phyloP scores from a whole-genome alignment of 179 eudicot species.

The Monotropa hypopitys region DNA sequence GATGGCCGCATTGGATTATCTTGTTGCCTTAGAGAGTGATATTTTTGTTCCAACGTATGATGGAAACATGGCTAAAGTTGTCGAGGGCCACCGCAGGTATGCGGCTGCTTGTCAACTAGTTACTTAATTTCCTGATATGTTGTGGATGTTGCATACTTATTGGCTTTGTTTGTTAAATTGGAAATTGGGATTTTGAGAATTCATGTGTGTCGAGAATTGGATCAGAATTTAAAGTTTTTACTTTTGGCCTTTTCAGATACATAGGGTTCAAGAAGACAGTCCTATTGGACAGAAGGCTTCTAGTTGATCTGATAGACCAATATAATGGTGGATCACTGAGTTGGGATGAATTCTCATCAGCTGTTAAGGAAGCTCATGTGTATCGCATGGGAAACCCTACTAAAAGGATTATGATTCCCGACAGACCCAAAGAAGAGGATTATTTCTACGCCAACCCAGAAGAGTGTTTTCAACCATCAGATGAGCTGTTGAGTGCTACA shows the following conservation, averaged over 20 bases:
- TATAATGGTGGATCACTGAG: slow-evolving; percentile 37
- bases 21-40: slow-evolving; percentile 59
- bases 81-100: slow-evolving; percentile 66
- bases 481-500: slow-evolving; percentile 12
- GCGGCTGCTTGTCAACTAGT: neutral
- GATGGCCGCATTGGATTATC: slow-evolving; percentile 68
- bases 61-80: slow-evolving; percentile 73
- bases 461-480: slow-evolving; percentile 36
- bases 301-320: slow-evolving; percentile 59
- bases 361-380: slow-evolving; percentile 48
- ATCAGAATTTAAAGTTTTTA: neutral
- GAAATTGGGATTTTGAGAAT: neutral
- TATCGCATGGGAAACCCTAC: slow-evolving; percentile 47
- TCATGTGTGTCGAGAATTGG: neutral
- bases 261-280: slow-evolving; percentile 57
- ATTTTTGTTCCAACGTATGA: slow-evolving; percentile 60
- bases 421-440: slow-evolving; percentile 65
- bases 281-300: slow-evolving; percentile 42
- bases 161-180: neutral
- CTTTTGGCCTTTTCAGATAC: slow-evolving; percentile 26
- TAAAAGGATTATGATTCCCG: slow-evolving; percentile 43
- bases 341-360: slow-evolving; percentile 66
- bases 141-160: neutral
- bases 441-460: slow-evolving; percentile 66
- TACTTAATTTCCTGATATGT: neutral